These are phyloP conservation scores for Musa beccarii DNA, from an alignment of 176 grass and related monocot genomes.

Conservation along the genomic window DNA sequence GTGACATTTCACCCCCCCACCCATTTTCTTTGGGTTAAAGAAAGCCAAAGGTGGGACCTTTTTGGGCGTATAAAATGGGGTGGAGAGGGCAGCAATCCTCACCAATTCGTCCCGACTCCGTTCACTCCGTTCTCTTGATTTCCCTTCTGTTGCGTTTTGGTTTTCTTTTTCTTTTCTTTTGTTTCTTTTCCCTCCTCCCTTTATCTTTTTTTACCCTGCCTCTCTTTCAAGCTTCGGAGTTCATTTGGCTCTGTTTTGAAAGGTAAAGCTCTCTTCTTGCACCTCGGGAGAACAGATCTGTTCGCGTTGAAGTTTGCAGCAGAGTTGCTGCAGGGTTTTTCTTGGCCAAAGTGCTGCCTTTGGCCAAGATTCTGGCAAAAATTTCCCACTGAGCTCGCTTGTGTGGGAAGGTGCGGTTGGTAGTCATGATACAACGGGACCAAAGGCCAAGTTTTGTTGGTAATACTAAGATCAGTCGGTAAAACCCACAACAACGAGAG, in stretches of 20 bases:
- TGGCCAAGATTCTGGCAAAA: background rate
- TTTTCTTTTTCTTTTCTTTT: background rate
- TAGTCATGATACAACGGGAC: too few relatives aligned
- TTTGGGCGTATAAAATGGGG: conserved; percentile 1
- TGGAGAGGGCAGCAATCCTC: background rate
- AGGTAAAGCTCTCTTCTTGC: conserved; percentile 9
- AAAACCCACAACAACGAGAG: too few relatives aligned
- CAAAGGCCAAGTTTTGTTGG: too few relatives aligned
- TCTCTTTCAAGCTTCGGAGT: too few relatives aligned
- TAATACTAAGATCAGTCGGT: too few relatives aligned
- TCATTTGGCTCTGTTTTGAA: background rate
- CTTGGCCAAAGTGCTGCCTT: background rate
- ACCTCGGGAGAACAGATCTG: background rate
- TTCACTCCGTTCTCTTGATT: conserved; percentile 10
- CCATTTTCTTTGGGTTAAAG: background rate
- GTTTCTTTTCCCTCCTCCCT: too few relatives aligned
- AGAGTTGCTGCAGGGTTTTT: background rate
- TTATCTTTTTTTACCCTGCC: too few relatives aligned
- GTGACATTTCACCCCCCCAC: background rate
- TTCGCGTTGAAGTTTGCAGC: too few relatives aligned
- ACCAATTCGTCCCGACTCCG: conserved; percentile 1
- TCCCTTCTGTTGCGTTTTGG: background rate
- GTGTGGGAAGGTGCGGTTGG: too few relatives aligned
- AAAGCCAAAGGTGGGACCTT: background rate
- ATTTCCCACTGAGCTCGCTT: too few relatives aligned